Evolutionary conservation across 2,329 filamentous ascomycete species (phyloP).

Genomic region (Penicillium sp.): DNA sequence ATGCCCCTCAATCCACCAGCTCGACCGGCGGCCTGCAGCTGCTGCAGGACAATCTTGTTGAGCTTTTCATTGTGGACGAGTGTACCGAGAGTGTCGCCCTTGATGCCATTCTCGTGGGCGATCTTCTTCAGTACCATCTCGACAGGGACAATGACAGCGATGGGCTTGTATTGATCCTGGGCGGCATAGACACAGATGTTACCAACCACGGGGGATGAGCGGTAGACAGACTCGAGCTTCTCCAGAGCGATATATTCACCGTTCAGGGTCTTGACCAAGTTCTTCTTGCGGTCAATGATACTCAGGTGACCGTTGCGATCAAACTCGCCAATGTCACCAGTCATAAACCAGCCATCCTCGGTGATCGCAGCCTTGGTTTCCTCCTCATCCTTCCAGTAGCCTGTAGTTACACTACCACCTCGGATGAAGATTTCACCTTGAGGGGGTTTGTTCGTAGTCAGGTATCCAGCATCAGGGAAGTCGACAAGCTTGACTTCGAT

Average conservation of each 20-base stretch:
- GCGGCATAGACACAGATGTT: constrained; percentile 89
- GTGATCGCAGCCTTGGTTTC: constrained; percentile 79
- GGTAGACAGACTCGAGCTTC: constrained; percentile 90
- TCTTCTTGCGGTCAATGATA: constrained; percentile 97
- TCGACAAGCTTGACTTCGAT: constrained; percentile 92
- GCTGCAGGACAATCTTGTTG: constrained; percentile 41
- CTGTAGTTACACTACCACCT: constrained; percentile 69
- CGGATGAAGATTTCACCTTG: constrained; percentile 93
- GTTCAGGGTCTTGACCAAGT: constrained; percentile 90
- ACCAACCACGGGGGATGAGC: constrained; percentile 71
- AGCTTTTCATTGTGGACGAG: constrained; percentile 57
- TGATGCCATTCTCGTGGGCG: constrained; percentile 58
- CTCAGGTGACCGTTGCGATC: constrained; percentile 74
- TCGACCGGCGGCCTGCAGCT: constrained; percentile 40
- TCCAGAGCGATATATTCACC: constrained; percentile 97
- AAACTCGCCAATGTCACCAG: constrained; percentile 92
- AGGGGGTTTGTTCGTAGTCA: constrained; percentile 68
- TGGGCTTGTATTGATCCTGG: constrained; percentile 68
- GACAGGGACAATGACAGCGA: constrained; percentile 73
- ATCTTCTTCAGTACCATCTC: constrained; percentile 58
- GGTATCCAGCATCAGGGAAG: constrained; percentile 84
- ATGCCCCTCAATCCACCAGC: constrained; percentile 40
- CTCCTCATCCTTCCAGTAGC: constrained; percentile 81
- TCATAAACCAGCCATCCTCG: constrained; percentile 92
- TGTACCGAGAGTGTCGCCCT: constrained; percentile 64